Evolutionary conservation across 2,329 filamentous ascomycete species (phyloP).

Genomic region (Verticillium dahliae): DNA sequence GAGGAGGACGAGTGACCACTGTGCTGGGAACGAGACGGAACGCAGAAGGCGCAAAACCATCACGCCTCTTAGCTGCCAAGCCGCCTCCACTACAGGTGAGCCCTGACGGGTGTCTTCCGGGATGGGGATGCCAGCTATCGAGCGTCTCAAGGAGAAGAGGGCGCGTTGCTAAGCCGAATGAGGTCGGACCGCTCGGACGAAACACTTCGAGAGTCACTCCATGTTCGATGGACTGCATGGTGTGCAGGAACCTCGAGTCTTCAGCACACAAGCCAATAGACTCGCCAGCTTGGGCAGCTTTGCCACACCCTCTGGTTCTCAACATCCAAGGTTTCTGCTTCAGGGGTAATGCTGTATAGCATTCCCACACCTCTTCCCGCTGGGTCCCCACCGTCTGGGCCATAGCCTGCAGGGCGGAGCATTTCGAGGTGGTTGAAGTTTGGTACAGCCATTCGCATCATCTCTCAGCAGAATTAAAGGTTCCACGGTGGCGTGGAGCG

Average conservation of each 20-base stretch:
- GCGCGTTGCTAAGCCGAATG: background rate
- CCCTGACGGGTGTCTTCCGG: background rate
- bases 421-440: too few relatives aligned
- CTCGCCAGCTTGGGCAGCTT: background rate
- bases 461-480: background rate
- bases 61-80: background rate
- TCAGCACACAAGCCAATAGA: background rate
- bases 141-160: background rate
- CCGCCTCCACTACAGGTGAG: background rate
- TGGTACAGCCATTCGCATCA: background rate
- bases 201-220: background rate
- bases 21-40: background rate
- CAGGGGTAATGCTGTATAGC: background rate
- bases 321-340: background rate
- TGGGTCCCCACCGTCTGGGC: too few relatives aligned
- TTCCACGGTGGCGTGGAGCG: background rate
- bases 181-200: background rate
- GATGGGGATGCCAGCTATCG: background rate
- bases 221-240: background rate
- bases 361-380: too few relatives aligned
- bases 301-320: background rate
- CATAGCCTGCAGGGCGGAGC: background rate
- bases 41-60: background rate
- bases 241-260: background rate
- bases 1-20: background rate